Evolutionary conservation across 2,329 filamentous ascomycete genomes (phyloP).

Genomic region (Lasiodiplodia hormozganensis): DNA sequence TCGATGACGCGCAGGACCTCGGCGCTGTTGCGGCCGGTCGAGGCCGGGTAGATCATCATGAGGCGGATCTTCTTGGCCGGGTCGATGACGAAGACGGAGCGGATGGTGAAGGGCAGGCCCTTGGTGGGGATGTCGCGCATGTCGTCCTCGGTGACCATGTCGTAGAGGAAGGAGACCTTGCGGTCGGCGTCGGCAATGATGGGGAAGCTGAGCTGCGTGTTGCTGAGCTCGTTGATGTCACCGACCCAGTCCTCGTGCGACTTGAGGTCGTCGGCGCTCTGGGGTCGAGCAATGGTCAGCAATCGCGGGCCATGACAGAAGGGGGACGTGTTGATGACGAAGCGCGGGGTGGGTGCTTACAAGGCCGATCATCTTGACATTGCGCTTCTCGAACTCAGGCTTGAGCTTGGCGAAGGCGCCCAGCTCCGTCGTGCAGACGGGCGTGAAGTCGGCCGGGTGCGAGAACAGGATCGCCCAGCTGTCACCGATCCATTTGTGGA

Average conservation of each 20-base stretch:
- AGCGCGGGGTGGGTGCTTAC: slow-evolving; percentile 31
- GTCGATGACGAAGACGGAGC: slow-evolving; percentile 70
- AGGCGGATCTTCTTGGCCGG: slow-evolving; percentile 69
- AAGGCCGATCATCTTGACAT: slow-evolving; percentile 67
- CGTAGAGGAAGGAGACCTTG: slow-evolving; percentile 59
- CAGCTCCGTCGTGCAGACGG: slow-evolving; percentile 68
- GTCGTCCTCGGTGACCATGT: slow-evolving; percentile 62
- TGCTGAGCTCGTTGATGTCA: slow-evolving; percentile 60
- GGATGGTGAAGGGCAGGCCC: slow-evolving; percentile 68
- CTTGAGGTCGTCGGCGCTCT: slow-evolving; percentile 29
- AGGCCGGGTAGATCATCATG: slow-evolving; percentile 68
- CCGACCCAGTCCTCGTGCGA: slow-evolving; percentile 59
- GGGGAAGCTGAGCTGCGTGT: slow-evolving; percentile 56
- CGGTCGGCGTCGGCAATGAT: slow-evolving; percentile 62
- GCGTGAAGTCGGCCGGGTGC: slow-evolving; percentile 69
- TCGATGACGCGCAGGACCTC: slow-evolving; percentile 61
- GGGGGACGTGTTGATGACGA: slow-evolving; percentile 40
- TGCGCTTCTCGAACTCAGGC: slow-evolving; percentile 68
- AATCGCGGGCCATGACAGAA: too few relatives aligned
- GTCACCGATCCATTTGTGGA: slow-evolving; percentile 75
- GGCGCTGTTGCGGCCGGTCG: slow-evolving; percentile 63
- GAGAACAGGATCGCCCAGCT: slow-evolving; percentile 76
- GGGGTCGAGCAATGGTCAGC: neutral
- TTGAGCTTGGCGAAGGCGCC: slow-evolving; percentile 69
- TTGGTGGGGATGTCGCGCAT: slow-evolving; percentile 65